phyloP scores from a whole-genome alignment of 495 filamentous ascomycete species.

The Penicillium longicatenatum region DNA sequence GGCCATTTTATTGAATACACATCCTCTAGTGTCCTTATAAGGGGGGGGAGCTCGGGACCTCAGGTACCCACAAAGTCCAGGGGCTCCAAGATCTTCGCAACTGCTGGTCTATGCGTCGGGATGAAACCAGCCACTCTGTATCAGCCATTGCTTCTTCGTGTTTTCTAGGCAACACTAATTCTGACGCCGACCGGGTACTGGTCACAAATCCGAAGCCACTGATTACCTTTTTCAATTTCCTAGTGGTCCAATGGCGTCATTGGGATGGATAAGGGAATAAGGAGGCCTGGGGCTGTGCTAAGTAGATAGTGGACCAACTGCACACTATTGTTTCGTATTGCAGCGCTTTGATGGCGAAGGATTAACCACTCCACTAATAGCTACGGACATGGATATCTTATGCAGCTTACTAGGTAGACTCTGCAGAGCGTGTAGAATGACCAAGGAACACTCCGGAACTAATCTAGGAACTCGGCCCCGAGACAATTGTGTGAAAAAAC shows the following conservation, averaged over 20 bases:
- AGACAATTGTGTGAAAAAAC: not conserved
- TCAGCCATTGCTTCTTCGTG: not conserved
- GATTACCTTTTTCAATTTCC: no score
- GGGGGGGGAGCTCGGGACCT: no score
- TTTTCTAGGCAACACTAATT: conserved; percentile 4
- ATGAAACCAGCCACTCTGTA: conserved; percentile 9
- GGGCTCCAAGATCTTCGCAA: conserved; percentile 4
- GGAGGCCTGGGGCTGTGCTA: not conserved
- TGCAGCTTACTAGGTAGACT: not conserved
- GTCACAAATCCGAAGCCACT: not conserved
- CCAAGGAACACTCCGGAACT: not conserved
- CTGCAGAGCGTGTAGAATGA: not conserved
- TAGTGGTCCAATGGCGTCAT: not conserved
- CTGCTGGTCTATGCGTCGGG: conserved; percentile 15
- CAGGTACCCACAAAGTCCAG: not conserved
- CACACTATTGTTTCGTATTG: conserved; percentile 5
- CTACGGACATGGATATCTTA: not conserved
- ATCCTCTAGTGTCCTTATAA: conserved; percentile 1
- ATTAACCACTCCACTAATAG: not conserved
- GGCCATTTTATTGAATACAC: not conserved
- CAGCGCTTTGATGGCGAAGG: not conserved
- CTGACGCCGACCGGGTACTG: not conserved
- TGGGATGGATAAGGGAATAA: not conserved
- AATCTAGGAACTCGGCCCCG: no score
- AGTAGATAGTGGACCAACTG: not conserved